Evolutionary conservation across 2,329 filamentous ascomycete genomes (phyloP), one percentile per base, ranked within the genome.

Genomic region (Sordariomycetes sp.): DNA sequence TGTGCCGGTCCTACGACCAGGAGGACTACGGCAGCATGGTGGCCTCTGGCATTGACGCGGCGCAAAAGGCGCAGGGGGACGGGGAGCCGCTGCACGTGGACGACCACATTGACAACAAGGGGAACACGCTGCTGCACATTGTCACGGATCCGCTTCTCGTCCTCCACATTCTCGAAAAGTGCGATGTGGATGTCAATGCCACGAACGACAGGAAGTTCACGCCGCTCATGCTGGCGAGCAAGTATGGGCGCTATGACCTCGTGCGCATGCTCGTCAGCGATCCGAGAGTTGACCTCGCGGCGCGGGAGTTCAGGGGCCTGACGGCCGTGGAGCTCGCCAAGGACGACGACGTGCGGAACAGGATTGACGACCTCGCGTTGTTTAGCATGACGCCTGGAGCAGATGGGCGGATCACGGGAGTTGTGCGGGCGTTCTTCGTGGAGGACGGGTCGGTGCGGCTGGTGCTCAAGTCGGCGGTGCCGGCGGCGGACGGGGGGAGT

Each of bases 291-390:
- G 94, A 99, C 66, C 73, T 92, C 15, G 84, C 86, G 50, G 83
- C 91, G 34, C 88, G 87, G 68, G 95, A 99, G 68, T 72, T 89
- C 17, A 82, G 94, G 59, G 94, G 94, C 0, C 76, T 99, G 63
- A 96, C 92, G 8, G 94, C 94, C 8, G 90, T 97, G 7, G 94
- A 99, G 70, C 78, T 99, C 53, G 94, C 95, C 54, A 99, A 99
- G 68, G 95, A 99, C 65, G 94, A 99, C 67, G 94, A 99, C 63
- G 89, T 99, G 28, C 84, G 94, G 45, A 99, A 97, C 71, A 86
- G 89, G 64, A 96, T 99, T 61, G 94, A 99, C 66, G 94, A 99
- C 68, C 76, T 99, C 61, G 86, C 91, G 1, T 74, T 99, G 10
- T 86, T 99, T 62, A 87, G 88, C 22, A 84, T 85, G 67, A 76